Evolutionary conservation across 768 basidiomycete species (phyloP).

Genomic region (Mycena galericulata): DNA sequence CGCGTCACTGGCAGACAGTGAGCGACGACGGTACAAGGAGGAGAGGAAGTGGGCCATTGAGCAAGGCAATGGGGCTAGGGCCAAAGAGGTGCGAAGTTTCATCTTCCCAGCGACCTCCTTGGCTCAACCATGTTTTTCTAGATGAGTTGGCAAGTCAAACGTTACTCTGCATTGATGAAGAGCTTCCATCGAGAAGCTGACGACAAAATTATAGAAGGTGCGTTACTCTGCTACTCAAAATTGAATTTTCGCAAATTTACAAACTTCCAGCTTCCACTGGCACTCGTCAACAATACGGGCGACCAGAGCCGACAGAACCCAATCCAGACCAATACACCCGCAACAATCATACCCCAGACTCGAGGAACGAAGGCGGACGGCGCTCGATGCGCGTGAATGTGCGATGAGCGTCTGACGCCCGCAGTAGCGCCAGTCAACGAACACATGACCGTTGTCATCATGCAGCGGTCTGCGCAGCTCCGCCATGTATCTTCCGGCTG

Average conservation of each 20-base stretch:
- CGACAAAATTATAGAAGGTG: constrained; percentile 73
- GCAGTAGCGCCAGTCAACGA: background rate
- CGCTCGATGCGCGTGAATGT: constrained; percentile 30
- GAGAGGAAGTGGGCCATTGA: constrained; percentile 90
- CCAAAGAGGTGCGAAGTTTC: constrained; percentile 43
- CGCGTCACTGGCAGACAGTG: constrained; percentile 85
- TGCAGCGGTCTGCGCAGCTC: background rate
- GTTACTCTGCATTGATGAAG: constrained; percentile 83
- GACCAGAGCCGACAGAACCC: constrained; percentile 5
- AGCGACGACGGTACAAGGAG: constrained; percentile 85
- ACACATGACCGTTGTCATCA: constrained; percentile 24
- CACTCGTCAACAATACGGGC: constrained; percentile 12
- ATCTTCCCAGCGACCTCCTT: background rate
- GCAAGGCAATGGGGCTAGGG: constrained; percentile 80
- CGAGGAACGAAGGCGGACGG: constrained; percentile 9
- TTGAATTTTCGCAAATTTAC: background rate
- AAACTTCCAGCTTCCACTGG: constrained; percentile 17
- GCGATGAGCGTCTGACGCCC: constrained; percentile 5
- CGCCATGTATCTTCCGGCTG: constrained; percentile 28
- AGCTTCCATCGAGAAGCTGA: constrained; percentile 87
- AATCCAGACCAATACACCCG: constrained; percentile 11
- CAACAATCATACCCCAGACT: constrained; percentile 12
- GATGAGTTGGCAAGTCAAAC: constrained; percentile 87
- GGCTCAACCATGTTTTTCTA: constrained; percentile 52
- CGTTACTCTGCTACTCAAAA: constrained; percentile 23